Evolutionary conservation across 257 asterid species (phyloP), one percentile per base, ranked within the genome.

Genomic region (Solanum sejunctum): DNA sequence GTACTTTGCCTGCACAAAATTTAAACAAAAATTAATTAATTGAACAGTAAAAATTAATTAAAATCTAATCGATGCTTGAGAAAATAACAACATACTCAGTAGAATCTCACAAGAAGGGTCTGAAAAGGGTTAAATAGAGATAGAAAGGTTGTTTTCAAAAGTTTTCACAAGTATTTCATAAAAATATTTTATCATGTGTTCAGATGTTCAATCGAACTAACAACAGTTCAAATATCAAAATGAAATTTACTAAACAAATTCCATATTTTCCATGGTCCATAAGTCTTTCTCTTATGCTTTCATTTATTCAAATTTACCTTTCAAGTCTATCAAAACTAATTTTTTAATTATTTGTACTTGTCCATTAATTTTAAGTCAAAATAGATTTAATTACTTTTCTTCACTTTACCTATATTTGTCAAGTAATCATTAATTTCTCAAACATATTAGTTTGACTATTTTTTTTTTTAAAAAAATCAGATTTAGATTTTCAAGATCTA

Each of bases 1-100:
- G 71, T 83, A 83, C 1, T 80, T 78, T 15, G 55, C 88, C 92
- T 87, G 88, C 49, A 17, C 12, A 82, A 80, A 26, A 5, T 17
- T 66, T 61, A 3, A 9, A 20, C 1, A 15, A 67, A 32, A 32
- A 67, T 3, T 17, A 70, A 26, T 72, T 56, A 3, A 58, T 6
- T 2, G 21, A 64, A 12, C 5, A 64, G 3, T 41, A 26, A 64
- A 64, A 2, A 26, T 12, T 0, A 12, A 7, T 23, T 23, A 6
- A 12, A 23, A 63, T 23, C 9, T 63, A 23, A 26, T 64, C 7
- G 71, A 26, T 12, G 43, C 4, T 12, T 26, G 11, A 64, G 10
- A 63, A 36, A 36, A 36, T 0, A 36, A 36, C 41, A 36, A 36
- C 6, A 4, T 36, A 36, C 6, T 36, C 39, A 36, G 39, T 36